A percentile compares a stretch with the other conserved stretches of the same genome.
These are phyloP conservation scores for Centella asiatica DNA, from an alignment of 129 eudicot genomes.

Conservation along the genomic window DNA sequence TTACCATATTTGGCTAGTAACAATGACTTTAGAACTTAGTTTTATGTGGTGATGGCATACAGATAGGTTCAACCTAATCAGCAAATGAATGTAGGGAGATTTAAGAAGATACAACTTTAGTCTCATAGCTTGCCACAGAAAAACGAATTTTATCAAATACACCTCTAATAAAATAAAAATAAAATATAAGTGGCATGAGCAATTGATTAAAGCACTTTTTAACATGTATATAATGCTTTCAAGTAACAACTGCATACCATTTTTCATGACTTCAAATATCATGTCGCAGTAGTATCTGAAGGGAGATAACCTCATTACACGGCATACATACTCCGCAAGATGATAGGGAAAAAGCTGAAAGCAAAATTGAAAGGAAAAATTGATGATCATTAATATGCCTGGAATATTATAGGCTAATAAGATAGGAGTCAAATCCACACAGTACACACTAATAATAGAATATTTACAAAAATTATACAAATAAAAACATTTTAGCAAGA, in stretches of 20 bases:
- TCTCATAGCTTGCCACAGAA: neutral
- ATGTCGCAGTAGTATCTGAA: conserved; percentile 97
- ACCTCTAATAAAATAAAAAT: neutral
- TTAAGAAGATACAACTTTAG: too few species aligned
- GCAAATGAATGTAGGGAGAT: neutral
- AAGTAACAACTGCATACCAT: conserved; percentile 47
- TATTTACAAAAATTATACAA: too few species aligned
- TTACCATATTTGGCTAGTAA: too few species aligned
- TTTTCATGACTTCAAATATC: conserved; percentile 95
- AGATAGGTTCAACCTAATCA: neutral
- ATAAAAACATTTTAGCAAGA: too few species aligned
- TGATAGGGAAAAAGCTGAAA: conserved; percentile 98
- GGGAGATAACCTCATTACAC: conserved; percentile 91
- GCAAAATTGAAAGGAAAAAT: conserved; percentile 9
- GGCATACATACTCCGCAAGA: conserved; percentile 95
- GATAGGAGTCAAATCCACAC: neutral
- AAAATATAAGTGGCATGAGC: neutral
- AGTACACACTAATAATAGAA: neutral
- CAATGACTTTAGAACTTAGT: too few species aligned
- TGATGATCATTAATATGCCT: conserved; percentile 11
- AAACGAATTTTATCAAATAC: neutral
- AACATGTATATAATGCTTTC: neutral
- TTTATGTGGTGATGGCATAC: too few species aligned
- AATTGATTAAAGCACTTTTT: neutral
- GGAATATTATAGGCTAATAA: conserved; percentile 5